A percentile compares a stretch with the other conserved stretches of the same genome.
Evolutionary conservation across 257 asterid genomes (phyloP).

Genomic region (Solanum virginianum): DNA sequence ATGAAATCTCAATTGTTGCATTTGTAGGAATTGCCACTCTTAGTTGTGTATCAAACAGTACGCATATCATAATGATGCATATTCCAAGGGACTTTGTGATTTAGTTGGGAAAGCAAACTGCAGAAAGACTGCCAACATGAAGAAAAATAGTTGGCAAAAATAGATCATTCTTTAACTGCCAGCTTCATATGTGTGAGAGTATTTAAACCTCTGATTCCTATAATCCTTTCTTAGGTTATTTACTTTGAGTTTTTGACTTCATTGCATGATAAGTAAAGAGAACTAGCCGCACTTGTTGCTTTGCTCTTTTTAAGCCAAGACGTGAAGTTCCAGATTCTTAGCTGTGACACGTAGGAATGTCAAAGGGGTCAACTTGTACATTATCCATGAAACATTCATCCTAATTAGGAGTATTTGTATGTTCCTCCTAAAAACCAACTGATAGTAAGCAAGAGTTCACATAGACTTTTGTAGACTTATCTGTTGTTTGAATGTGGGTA

Average conservation of each 20-base stretch:
- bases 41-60: neutral
- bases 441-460: too few species aligned
- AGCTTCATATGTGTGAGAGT: neutral
- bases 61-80: neutral
- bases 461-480: too few species aligned
- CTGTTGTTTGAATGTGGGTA: too few species aligned
- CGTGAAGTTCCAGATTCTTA: too few species aligned
- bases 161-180: neutral
- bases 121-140: neutral
- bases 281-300: neutral
- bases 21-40: neutral
- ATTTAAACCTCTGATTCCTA: neutral
- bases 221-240: neutral
- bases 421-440: too few species aligned
- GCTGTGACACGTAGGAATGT: too few species aligned
- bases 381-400: too few species aligned
- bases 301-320: neutral
- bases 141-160: neutral
- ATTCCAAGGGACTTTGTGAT: neutral
- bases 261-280: neutral
- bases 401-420: too few species aligned
- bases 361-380: too few species aligned
- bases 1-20: neutral
- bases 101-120: neutral
- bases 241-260: neutral